Conservation (phyloP, 352 stramenopile species). For the Pythium periplocum region DNA sequence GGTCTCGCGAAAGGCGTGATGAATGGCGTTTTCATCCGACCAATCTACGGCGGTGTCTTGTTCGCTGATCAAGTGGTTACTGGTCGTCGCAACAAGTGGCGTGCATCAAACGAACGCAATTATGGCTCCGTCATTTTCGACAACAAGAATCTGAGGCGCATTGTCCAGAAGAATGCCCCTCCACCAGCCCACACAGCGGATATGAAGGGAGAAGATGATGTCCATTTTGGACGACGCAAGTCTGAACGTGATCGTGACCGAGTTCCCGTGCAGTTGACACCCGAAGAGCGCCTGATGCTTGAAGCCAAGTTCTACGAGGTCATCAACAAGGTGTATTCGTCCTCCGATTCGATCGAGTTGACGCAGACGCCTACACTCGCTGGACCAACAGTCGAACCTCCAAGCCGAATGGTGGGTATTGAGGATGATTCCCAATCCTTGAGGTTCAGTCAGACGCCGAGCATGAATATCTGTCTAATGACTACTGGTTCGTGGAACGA, state of each 20-base stretch:
- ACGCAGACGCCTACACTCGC: no score
- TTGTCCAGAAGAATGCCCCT: constrained; percentile 21
- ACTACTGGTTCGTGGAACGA: constrained; percentile 65
- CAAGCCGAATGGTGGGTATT: no score
- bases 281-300: constrained; percentile 32
- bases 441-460: constrained; percentile 16
- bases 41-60: constrained; percentile 44
- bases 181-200: constrained; percentile 32
- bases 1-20: constrained; percentile 51
- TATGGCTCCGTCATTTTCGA: constrained; percentile 40
- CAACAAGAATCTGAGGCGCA: constrained; percentile 31
- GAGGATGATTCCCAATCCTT: no score
- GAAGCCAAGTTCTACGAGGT: constrained; percentile 33
- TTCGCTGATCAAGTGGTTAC: constrained; percentile 66
- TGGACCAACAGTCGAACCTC: no score
- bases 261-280: constrained; percentile 37
- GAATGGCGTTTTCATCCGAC: constrained; percentile 39
- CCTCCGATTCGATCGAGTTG: no score
- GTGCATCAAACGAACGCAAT: constrained; percentile 34
- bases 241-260: constrained; percentile 17
- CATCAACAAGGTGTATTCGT: constrained; percentile 8
- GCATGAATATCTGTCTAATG: constrained; percentile 73
- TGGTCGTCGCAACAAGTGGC: constrained; percentile 53
- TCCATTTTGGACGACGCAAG: constrained; percentile 16
- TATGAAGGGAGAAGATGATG: constrained; percentile 41